Evolutionary conservation across 306 rosid genomes (phyloP).

Genomic region (Ceratonia siliqua): DNA sequence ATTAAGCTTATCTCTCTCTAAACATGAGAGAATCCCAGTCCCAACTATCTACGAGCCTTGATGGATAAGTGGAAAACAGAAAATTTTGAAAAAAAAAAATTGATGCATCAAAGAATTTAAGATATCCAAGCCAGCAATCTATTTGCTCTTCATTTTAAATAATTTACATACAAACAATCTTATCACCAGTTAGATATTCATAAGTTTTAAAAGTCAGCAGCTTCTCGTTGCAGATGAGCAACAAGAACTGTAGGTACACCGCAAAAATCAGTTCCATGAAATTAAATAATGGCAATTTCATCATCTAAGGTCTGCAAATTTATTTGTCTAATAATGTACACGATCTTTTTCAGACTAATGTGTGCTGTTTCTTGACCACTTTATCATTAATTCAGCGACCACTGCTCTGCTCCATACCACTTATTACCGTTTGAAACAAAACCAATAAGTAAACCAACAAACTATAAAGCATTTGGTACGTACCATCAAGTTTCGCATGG

Average conservation of each 20-base stretch:
- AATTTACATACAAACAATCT: background rate
- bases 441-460: background rate
- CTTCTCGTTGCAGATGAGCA: background rate
- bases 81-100: background rate
- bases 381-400: background rate
- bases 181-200: background rate
- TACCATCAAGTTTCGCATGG: slow-evolving; percentile 82
- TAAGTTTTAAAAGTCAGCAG: background rate
- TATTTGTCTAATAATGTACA: background rate
- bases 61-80: background rate
- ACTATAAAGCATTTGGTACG: background rate
- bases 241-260: slow-evolving; percentile 1
- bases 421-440: background rate
- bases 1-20: too few relatives aligned
- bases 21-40: too few relatives aligned
- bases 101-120: background rate
- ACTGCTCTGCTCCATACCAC: background rate
- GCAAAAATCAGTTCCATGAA: background rate
- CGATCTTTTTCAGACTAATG: background rate
- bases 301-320: background rate
- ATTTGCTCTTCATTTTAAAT: background rate
- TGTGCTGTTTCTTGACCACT: background rate
- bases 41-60: background rate
- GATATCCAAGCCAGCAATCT: background rate
- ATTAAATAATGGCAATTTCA: background rate